These are phyloP conservation scores for Metschnikowia arizonensis DNA, from an alignment of 805 yeast genomes.

Conservation along the genomic window DNA sequence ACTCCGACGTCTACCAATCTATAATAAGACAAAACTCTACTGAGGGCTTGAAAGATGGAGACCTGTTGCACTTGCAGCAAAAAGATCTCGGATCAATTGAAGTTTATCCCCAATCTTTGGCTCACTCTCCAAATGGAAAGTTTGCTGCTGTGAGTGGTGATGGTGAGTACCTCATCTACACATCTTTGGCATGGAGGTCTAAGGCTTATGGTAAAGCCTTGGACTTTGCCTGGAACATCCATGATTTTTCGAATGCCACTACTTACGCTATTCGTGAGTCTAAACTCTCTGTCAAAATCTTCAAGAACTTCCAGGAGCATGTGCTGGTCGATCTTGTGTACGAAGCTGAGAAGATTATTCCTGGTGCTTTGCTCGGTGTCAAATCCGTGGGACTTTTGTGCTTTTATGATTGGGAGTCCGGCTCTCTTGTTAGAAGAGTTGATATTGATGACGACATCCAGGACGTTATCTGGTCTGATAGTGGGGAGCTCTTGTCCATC, in stretches of 20 bases:
- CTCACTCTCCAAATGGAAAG: constrained; percentile 96
- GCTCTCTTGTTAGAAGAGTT: constrained; percentile 77
- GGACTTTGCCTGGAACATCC: constrained; percentile 94
- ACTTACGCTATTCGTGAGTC: constrained; percentile 79
- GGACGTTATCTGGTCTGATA: constrained; percentile 88
- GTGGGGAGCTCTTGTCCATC: constrained; percentile 83
- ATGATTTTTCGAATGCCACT: constrained; percentile 55
- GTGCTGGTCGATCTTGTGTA: constrained; percentile 62
- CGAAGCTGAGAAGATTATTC: constrained; percentile 73
- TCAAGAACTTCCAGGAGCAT: constrained; percentile 81
- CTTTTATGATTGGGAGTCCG: constrained; percentile 92
- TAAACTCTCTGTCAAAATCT: constrained; percentile 59
- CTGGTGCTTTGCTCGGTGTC: constrained; percentile 86
- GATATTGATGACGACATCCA: constrained; percentile 72
- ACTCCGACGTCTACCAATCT: constrained; percentile 82
- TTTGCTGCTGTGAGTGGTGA: constrained; percentile 97
- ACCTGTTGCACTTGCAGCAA: constrained; percentile 65
- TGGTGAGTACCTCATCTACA: constrained; percentile 93
- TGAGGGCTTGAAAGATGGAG: constrained; percentile 75
- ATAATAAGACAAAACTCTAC: constrained; percentile 64
- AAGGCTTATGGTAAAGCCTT: constrained; percentile 86
- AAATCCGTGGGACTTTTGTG: constrained; percentile 80
- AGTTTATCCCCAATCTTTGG: constrained; percentile 79
- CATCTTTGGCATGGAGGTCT: constrained; percentile 97
- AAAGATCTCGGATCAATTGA: constrained; percentile 95